Evolutionary conservation across 2,329 filamentous ascomycete species (phyloP), one percentile per base, ranked within the genome.

Genomic region (Diaporthe ampelina): DNA sequence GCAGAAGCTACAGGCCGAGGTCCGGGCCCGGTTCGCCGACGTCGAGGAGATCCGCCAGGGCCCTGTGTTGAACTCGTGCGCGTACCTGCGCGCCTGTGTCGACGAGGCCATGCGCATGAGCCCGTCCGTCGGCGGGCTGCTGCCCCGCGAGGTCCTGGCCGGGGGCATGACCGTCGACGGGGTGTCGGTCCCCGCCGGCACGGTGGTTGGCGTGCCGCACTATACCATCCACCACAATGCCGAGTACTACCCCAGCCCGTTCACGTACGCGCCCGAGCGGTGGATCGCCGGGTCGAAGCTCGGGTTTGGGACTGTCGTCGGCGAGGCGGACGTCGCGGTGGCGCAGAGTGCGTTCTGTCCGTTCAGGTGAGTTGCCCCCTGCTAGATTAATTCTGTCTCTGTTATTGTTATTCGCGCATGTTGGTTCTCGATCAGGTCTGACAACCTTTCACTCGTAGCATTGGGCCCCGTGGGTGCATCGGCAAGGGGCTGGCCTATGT

Each of bases 281-380:
- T 94, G 92, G 92, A 84, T 93, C 21, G 82, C 83, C 1, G 89
- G 88, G 6, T 85, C 84, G 11, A 87, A 81, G 80, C 81, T 78
- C 57, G 75, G 80, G 37, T 81, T 76, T 40, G 81, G 83, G 52
- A 81, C 81, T 73, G 77, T 80, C 40, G 86, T 87, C 0, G 87
- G 84, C 7, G 87, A 88, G 73, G 85, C 87, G 1, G 88, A 90
- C 70, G 84, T 90, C 1, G 84, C 86, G 3, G 79, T 85, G 7
- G 92, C 93, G 2, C 89, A 92, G 68, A 88, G 86, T 45, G 94
- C 94, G 0, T 96, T 94, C 83, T 94, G 92, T 76, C 93, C 94
- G 1, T 95, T 95, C 78, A 91, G 63, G 63, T 68, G 63, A 54
- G 63, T 68, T 4, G 10, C 4, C 4, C 13, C 5, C 2, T 48